Evolutionary conservation across 495 filamentous ascomycete species (phyloP).

Genomic region (Collariella sp.): DNA sequence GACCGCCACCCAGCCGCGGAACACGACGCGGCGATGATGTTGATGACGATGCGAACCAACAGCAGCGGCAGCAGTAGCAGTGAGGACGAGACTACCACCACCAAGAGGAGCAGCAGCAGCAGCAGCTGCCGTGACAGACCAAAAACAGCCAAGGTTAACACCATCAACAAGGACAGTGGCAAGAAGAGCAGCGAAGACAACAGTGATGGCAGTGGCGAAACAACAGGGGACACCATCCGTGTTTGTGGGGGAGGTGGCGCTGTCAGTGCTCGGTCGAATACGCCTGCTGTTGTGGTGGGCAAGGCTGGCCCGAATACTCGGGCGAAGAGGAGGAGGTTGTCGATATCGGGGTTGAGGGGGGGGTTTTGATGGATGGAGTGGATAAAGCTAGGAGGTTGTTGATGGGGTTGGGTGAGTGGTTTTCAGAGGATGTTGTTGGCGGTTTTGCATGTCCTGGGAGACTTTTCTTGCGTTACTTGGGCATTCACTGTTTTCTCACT

Average conservation of each 20-base stretch:
- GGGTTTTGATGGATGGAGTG: background rate
- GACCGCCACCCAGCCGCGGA: background rate
- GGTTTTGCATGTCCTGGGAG: background rate
- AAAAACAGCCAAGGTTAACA: background rate
- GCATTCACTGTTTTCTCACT: background rate
- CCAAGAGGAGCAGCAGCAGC: background rate
- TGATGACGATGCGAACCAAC: background rate
- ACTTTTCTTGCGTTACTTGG: background rate
- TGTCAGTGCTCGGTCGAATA: too few relatives aligned
- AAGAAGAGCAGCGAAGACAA: background rate
- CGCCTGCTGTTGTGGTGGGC: background rate
- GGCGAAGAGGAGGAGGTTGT: conserved; percentile 4
- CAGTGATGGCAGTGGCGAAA: too few relatives aligned
- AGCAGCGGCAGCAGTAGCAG: background rate
- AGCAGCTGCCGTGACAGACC: background rate
- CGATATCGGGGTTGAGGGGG: too few relatives aligned
- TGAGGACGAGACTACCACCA: background rate
- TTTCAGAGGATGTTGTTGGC: background rate
- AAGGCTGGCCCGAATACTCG: background rate
- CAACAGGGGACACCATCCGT: too few relatives aligned
- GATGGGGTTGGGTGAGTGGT: background rate
- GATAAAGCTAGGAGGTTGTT: background rate
- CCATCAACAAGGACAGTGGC: background rate
- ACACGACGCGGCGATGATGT: conserved; percentile 4
- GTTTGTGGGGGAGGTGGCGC: too few relatives aligned